phyloP scores from a whole-genome alignment of 2,329 filamentous ascomycete species.

The Aspergillus ustus region DNA sequence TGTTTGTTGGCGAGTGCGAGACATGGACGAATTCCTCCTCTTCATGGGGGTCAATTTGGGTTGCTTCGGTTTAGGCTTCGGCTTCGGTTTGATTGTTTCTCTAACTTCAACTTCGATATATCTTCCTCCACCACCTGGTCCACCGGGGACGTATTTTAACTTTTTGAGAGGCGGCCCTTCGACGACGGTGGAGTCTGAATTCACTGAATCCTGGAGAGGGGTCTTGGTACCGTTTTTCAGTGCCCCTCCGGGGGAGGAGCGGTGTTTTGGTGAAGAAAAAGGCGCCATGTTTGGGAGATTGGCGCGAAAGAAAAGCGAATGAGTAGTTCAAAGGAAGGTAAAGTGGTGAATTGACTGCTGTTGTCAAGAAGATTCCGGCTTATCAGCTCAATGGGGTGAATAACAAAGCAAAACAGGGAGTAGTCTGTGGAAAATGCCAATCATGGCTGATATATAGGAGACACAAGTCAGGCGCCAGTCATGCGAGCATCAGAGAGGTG shows the following conservation, averaged over 20 bases:
- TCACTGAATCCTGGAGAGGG: slow-evolving; percentile 36
- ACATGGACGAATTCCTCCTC: slow-evolving; percentile 52
- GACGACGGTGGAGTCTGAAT: slow-evolving; percentile 32
- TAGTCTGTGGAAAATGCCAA: slow-evolving; percentile 4
- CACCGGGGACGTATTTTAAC: slow-evolving; percentile 81
- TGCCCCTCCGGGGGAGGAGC: slow-evolving; percentile 31
- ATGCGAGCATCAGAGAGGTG: not conserved
- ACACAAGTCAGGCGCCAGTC: not conserved
- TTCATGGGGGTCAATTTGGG: slow-evolving; percentile 44
- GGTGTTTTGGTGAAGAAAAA: slow-evolving; percentile 32
- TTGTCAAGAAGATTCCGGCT: slow-evolving; percentile 16
- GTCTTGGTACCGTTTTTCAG: slow-evolving; percentile 38
- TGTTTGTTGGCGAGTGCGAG: slow-evolving; percentile 57
- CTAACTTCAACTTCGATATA: slow-evolving; percentile 75
- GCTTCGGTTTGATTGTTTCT: slow-evolving; percentile 50
- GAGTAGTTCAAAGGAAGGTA: not conserved
- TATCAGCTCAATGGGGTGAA: slow-evolving; percentile 21
- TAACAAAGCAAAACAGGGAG: slow-evolving; percentile 11
- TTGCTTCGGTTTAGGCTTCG: slow-evolving; percentile 37
- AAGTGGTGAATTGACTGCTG: not conserved
- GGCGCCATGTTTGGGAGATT: slow-evolving; percentile 35
- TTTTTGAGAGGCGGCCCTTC: slow-evolving; percentile 70
- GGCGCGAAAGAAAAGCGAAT: not conserved
- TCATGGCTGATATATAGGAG: slow-evolving; percentile 20
- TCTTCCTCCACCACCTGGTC: slow-evolving; percentile 81